Base-by-base conservation (phyloP, 768 basidiomycete genomes). In the Psilocybe sp. region DNA sequence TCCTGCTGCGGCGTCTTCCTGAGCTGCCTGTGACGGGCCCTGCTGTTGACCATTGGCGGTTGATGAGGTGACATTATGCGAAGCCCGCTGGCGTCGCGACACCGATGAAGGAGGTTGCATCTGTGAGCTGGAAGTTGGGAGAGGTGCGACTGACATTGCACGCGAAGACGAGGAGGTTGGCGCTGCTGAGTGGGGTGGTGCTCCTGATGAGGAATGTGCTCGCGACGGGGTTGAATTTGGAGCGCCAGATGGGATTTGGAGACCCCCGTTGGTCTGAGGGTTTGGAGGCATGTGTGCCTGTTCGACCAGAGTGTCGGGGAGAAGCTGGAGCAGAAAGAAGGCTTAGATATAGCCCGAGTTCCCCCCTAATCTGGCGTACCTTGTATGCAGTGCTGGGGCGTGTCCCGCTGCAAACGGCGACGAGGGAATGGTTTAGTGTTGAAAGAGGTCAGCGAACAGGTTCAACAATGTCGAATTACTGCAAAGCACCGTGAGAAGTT, bases 61-160 rank as follows among this genome's bases (percentile, higher is more conserved):
- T 3, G 64, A 55, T 5, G 85, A 82, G 37, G 81, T 76, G 46
- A 87, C 83, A 19, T 77, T 78, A 59, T 89, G 88, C 1, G 89
- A 89, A 6, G 88, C 87, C 44, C 88, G 80, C 63, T 86, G 81
- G 58, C 80, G 81, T 20, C 63, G 63, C 49, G 55, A 50, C 2
- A 55, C 53, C 8, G 55, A 45, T 32, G 55, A 28, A 11, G 48
- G 11, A 8, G 52, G 52, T 18, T 47, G 51, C 20, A 49, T 49
- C 46, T 49, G 51, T 34, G 50, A 42, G 38, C 50, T 40, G 12
- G 46, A 20, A 33, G 46, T 53, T 20, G 53, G 40, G 40, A 56
- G 60, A 32, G 57, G 51, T 33, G 60, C 55, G 6, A 61, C 60
- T 43, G 60, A 61, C 32, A 51, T 57, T 28, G 60, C 57, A 42